Base-by-base conservation (phyloP, 2,329 filamentous ascomycete species). In the Lithohypha guttulata region DNA sequence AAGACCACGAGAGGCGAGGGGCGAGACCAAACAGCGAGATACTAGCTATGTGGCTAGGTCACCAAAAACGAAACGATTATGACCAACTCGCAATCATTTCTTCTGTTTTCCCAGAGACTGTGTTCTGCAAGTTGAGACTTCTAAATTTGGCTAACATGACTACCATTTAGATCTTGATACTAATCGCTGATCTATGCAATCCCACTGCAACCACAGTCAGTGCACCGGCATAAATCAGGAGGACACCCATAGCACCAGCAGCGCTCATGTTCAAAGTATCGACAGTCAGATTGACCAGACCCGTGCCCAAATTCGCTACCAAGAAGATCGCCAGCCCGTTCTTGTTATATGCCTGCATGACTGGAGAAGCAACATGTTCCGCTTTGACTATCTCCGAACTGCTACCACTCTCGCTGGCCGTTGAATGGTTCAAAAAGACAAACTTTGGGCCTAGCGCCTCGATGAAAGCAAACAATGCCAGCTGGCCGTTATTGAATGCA, bases 261-360 rank as follows among this genome's bases (percentile, higher is more conserved):
- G 75, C 72, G 3, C 68, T 69, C 47, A 81, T 76, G 55, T 89
- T 73, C 48, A 96, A 62, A 2, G 91, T 98, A 26, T 80, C 79
- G 39, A 96, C 60, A 3, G 79, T 83, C 69, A 98, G 68, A 58
- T 98, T 98, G 39, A 96, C 80, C 11, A 85, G 56, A 0, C 91
- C 91, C 1, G 91, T 98, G 46, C 94, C 61, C 32, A 98, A 61
- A 55, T 98, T 98, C 2, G 91, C 87, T 25, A 87, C 55, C 42
- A 98, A 60, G 56, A 98, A 98, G 1, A 96, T 61, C 1, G 75
- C 77, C 32, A 98, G 65, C 0, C 91, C 87, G 52, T 95, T 95
- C 39, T 81, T 73, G 57, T 98, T 98, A 56, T 81, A 93, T 0
- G 85, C 83, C 31, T 77, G 69, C 46, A 96, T 64, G n/a, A 96